Conservation (phyloP, 441 rosid genomes). For the Gossypium aridum region DNA sequence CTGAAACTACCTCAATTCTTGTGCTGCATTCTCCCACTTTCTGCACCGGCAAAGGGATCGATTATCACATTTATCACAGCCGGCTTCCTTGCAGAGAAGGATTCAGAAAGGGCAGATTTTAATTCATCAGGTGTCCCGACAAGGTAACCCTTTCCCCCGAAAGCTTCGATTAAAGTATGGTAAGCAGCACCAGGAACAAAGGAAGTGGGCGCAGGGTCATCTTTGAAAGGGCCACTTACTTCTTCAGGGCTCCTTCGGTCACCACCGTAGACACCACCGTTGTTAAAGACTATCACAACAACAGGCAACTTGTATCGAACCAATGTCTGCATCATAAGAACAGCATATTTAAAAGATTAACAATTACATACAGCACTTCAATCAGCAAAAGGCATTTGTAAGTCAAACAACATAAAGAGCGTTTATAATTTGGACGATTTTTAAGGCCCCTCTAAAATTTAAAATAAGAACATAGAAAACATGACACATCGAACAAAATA, state of each 20-base stretch:
- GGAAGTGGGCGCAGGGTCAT: slow-evolving; percentile 95
- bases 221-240: slow-evolving; percentile 66
- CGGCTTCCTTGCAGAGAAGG: slow-evolving; percentile 67
- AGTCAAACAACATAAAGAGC: not conserved
- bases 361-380: not conserved
- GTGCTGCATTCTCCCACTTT: slow-evolving; percentile 91
- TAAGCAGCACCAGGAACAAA: slow-evolving; percentile 83
- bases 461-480: not conserved
- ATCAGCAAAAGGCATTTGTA: not conserved
- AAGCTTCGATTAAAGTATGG: slow-evolving; percentile 77
- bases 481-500: not conserved
- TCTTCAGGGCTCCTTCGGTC: slow-evolving; percentile 80
- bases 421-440: not conserved
- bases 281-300: slow-evolving; percentile 83
- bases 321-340: slow-evolving; percentile 56
- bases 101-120: slow-evolving; percentile 62
- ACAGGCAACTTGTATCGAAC: slow-evolving; percentile 83
- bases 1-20: slow-evolving; percentile 50
- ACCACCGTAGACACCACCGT: slow-evolving; percentile 93
- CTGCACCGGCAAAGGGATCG: slow-evolving; percentile 91
- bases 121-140: slow-evolving; percentile 83
- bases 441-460: not conserved
- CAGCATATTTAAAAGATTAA: not conserved
- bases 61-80: slow-evolving; percentile 69
- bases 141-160: slow-evolving; percentile 82